Percentiles rank a stretch among this genome's conserved stretches.
Evolutionary conservation across 345 rosid genomes (phyloP).

Genomic region (Melaleuca alternifolia): DNA sequence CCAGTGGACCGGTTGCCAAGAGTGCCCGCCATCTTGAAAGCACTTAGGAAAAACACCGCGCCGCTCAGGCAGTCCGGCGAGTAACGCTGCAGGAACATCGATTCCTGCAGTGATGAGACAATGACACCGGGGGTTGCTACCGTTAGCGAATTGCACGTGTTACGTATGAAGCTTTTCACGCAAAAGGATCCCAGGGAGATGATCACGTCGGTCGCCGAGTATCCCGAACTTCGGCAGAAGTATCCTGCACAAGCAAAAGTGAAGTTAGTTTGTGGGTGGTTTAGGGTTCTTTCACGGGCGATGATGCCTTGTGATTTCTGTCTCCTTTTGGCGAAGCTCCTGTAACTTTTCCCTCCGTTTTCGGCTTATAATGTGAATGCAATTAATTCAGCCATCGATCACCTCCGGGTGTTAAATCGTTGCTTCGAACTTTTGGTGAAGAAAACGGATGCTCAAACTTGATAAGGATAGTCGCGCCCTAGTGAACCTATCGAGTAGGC

Average conservation of each 20-base stretch:
- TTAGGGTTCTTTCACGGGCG: neutral
- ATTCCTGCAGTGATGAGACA: neutral
- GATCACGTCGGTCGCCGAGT: neutral
- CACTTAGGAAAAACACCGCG: no score
- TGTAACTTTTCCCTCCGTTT: neutral
- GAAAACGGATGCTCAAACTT: neutral
- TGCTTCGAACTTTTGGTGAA: neutral
- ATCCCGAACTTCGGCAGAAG: neutral
- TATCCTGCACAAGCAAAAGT: neutral
- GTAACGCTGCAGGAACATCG: neutral
- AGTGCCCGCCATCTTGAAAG: no score
- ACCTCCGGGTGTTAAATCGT: neutral
- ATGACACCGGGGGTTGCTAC: no score
- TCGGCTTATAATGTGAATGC: neutral
- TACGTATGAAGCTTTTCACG: neutral
- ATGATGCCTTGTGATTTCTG: neutral
- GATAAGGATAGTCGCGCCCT: neutral
- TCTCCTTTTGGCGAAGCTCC: neutral
- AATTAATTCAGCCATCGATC: neutral
- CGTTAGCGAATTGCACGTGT: neutral
- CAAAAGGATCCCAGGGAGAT: neutral
- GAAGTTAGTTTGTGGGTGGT: neutral
- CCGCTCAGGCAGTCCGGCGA: no score
- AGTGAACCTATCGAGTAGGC: neutral
- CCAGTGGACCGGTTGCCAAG: no score